These are phyloP conservation scores for Aspergillus versicolor DNA, from an alignment of 2,329 filamentous ascomycete genomes.

Conservation along the genomic window DNA sequence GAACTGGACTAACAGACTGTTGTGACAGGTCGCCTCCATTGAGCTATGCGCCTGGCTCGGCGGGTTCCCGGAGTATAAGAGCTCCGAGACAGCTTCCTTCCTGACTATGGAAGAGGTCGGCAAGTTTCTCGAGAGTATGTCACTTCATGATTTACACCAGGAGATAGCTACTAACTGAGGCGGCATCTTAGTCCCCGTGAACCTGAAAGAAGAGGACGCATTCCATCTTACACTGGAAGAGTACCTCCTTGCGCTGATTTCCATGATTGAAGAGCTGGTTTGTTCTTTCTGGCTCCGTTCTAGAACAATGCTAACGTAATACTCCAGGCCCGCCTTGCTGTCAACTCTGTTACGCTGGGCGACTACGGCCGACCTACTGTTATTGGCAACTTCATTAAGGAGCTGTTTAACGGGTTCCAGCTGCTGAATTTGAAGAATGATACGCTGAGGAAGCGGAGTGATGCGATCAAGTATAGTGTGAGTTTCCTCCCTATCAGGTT, in stretches of 20 bases:
- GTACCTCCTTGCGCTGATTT: conserved; percentile 85
- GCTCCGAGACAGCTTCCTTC: conserved; percentile 63
- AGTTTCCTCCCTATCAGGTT: conserved; percentile 17
- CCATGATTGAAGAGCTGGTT: conserved; percentile 83
- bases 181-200: conserved; percentile 69
- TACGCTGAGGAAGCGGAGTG: conserved; percentile 77
- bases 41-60: conserved; percentile 75
- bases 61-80: conserved; percentile 60
- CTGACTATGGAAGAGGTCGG: conserved; percentile 88
- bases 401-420: conserved; percentile 93
- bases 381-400: conserved; percentile 91
- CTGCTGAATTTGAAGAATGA: conserved; percentile 98
- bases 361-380: conserved; percentile 82
- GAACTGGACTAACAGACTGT: not conserved
- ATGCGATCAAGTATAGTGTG: conserved; percentile 88
- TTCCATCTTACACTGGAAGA: conserved; percentile 98
- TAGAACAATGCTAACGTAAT: no score
- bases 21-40: conserved; percentile 54
- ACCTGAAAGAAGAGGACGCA: conserved; percentile 81
- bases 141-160: not conserved
- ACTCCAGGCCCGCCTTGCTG: conserved; percentile 71
- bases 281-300: conserved; percentile 15
- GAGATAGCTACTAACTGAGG: not conserved
- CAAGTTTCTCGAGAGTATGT: conserved; percentile 67
- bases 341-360: conserved; percentile 90